Percentiles rank a stretch among this genome's conserved stretches.
Evolutionary conservation across 2,329 filamentous ascomycete genomes (phyloP).

Genomic region (Aspergillus piperis): DNA sequence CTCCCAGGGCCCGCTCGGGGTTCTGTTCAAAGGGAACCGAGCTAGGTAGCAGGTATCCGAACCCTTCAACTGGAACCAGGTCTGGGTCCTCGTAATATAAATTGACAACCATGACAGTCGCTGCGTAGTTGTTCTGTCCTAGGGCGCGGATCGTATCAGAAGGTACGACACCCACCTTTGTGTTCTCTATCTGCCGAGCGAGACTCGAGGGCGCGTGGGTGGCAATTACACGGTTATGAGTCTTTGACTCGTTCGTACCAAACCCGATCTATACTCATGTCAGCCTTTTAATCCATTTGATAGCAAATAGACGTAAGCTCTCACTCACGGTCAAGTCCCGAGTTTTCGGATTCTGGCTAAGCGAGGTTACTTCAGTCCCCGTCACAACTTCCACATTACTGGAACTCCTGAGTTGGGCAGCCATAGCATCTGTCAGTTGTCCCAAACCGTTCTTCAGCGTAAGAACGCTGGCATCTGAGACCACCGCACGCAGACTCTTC

Average conservation of each 20-base stretch:
- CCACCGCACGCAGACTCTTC: conserved; percentile 18
- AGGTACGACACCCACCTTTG: conserved; percentile 12
- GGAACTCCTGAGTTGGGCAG: conserved; percentile 51
- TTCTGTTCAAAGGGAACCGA: conserved; percentile 71
- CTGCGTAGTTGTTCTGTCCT: conserved; percentile 56
- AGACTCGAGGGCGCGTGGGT: conserved; percentile 33
- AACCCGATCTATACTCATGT: conserved; percentile 20
- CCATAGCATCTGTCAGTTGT: conserved; percentile 60
- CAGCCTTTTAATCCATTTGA: neutral
- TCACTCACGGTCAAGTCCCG: conserved; percentile 28
- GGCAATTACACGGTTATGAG: conserved; percentile 37
- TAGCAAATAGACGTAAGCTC: neutral
- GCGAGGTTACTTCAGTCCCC: conserved; percentile 49
- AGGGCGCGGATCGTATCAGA: conserved; percentile 26
- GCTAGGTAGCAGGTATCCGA: conserved; percentile 88
- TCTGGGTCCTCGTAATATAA: conserved; percentile 72
- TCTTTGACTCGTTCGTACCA: conserved; percentile 9
- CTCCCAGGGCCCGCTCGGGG: conserved; percentile 80
- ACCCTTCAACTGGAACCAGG: conserved; percentile 69
- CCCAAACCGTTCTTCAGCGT: conserved; percentile 61
- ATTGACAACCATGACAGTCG: conserved; percentile 90
- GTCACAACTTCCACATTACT: conserved; percentile 63
- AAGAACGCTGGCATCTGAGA: conserved; percentile 39
- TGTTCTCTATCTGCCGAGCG: conserved; percentile 25
- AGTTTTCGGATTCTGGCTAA: conserved; percentile 38